These are phyloP conservation scores for Peniophora sp. DNA, from an alignment of 1,284 basidiomycete genomes.

Conservation along the genomic window DNA sequence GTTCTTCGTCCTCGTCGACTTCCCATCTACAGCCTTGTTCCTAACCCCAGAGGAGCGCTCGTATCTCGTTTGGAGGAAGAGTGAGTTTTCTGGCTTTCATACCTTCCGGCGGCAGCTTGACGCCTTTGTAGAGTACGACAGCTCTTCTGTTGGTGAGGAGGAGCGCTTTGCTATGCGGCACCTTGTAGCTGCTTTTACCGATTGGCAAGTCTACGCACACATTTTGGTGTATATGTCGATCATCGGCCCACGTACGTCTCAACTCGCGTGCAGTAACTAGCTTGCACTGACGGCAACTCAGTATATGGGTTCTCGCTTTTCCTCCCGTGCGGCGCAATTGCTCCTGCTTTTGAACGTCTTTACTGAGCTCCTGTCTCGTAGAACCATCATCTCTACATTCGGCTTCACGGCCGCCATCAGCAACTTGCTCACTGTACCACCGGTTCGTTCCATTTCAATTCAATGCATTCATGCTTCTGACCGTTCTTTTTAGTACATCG, in stretches of 20 bases:
- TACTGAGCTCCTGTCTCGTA: too few species aligned
- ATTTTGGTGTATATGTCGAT: constrained; percentile 57
- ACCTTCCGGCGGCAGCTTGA: not conserved
- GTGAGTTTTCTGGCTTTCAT: too few species aligned
- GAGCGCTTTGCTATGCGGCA: constrained; percentile 49
- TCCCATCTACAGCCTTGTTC: constrained; percentile 48
- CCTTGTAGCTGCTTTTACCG: constrained; percentile 42
- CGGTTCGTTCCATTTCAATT: constrained; percentile 28
- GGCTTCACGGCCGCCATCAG: constrained; percentile 48
- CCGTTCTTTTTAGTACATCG: not conserved
- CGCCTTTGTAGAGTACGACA: constrained; percentile 45
- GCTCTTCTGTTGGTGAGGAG: constrained; percentile 59
- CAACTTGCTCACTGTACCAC: constrained; percentile 64
- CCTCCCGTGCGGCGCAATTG: constrained; percentile 45
- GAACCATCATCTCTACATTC: constrained; percentile 61
- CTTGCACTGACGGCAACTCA: constrained; percentile 5
- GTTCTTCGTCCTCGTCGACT: constrained; percentile 47
- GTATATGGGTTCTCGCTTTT: constrained; percentile 58
- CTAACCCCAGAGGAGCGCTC: constrained; percentile 52
- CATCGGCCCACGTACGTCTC: constrained; percentile 38
- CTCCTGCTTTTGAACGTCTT: not conserved
- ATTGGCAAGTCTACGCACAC: constrained; percentile 64
- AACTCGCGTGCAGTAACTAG: not conserved
- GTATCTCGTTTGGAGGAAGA: constrained; percentile 54
- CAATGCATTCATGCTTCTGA: too few species aligned